Base-by-base conservation (phyloP, 495 filamentous ascomycete species). In the Hyphodiscus hymeniophilus region DNA sequence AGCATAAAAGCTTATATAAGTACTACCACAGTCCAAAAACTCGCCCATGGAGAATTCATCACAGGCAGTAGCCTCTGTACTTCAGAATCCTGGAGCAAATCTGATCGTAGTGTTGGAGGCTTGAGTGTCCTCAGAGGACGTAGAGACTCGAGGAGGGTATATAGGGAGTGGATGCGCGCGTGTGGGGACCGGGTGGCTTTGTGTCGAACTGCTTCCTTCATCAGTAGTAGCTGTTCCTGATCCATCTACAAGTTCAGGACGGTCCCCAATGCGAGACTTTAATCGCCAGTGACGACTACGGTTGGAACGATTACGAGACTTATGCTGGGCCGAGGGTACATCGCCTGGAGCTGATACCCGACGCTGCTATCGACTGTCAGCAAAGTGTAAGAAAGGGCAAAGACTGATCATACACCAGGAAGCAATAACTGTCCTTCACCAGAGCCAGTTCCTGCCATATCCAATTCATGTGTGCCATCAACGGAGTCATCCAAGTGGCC, bases 331-430 rank as follows among this genome's bases (percentile, higher is more conserved):
- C 20, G 42, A 15, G 15, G 51, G 54, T 12, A 47, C 50, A 20
- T 60, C 54, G 50, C 50, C 52, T 39, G 54, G 54, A 1, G 50
- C 54, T 17, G 54, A 57, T 12, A 57, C 54, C 2, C 58, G 50
- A 40, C 11, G 33, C 31, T 50, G 45, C 42, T 51, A 23, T 24
- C 7, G 3, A 12, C 0, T 38, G 23, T 52, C 11, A 55, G 42
- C 12, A 22, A 15, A 18, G 6, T 20, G 6, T 5, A 45, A 23
- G 1, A 16, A 18, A 17, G 18, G 0, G 15, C 2, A n/a, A 24
- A 6, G 24, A 11, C 2, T 22, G 36, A n/a, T 16, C 10, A 38
- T 39, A 24, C 41, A 53, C 12, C 20, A 15, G 18, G 18, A 18
- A 50, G 17, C 12, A 52, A 30, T 12, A 41, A 24, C 21, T 57